phyloP scores from a whole-genome alignment of 1,284 basidiomycete species.

The Apiotrichum sp. region DNA sequence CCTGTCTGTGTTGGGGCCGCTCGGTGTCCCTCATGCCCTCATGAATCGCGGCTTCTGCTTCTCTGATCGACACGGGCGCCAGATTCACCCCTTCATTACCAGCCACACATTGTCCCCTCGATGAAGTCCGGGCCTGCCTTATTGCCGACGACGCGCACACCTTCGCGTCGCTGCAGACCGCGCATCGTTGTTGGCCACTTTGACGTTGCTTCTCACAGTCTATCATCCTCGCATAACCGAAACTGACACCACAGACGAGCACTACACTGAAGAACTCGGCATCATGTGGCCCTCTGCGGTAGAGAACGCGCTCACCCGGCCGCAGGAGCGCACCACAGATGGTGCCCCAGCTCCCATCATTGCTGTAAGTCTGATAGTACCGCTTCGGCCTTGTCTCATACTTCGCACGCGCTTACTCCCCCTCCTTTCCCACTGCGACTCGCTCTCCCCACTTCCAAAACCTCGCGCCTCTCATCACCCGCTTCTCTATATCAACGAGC shows the following conservation, averaged over 20 bases:
- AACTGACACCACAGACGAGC: slow-evolving; percentile 5
- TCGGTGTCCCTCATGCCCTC: no score
- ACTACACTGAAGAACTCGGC: slow-evolving; percentile 11
- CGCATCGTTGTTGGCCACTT: no score
- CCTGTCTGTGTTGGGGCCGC: no score
- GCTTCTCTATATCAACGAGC: background rate
- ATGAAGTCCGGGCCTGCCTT: no score
- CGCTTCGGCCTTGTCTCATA: background rate
- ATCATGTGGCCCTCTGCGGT: slow-evolving; percentile 19
- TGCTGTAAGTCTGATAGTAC: background rate
- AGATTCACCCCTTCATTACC: background rate
- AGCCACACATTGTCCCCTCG: no score
- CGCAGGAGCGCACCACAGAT: background rate
- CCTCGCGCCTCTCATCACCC: no score
- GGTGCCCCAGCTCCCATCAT: background rate
- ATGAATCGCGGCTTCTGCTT: no score
- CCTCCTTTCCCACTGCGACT: no score
- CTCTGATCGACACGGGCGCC: background rate
- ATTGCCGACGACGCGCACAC: no score
- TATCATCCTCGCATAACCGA: no score
- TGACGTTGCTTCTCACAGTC: background rate
- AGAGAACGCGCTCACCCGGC: slow-evolving; percentile 11
- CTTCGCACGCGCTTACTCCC: background rate
- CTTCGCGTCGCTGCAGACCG: no score
- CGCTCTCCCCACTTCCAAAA: no score